Percentiles rank a stretch among this genome's conserved stretches.
Evolutionary conservation across 306 rosid genomes (phyloP).

Genomic region (Cucumis cinereus): DNA sequence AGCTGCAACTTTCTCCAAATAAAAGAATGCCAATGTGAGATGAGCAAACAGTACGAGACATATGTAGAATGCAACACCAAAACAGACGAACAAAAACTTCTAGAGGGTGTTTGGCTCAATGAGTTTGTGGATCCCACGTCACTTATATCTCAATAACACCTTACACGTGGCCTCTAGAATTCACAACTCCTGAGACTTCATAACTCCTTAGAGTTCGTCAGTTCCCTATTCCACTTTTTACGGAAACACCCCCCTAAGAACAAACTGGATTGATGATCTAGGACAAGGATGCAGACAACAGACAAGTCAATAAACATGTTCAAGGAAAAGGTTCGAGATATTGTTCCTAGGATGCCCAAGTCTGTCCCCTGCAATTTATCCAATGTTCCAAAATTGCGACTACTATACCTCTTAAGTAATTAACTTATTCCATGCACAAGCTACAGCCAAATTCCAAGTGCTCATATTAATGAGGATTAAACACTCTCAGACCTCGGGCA

Average conservation of each 20-base stretch:
- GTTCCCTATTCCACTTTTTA: too few species aligned
- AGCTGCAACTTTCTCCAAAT: background rate
- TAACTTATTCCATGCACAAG: background rate
- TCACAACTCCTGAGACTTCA: too few species aligned
- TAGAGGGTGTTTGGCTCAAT: too few species aligned
- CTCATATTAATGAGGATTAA: background rate
- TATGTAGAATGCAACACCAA: background rate
- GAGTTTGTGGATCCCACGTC: too few species aligned
- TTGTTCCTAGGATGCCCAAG: background rate
- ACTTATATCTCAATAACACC: too few species aligned
- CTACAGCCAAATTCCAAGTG: background rate
- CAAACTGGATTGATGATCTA: background rate
- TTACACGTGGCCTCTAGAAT: too few species aligned
- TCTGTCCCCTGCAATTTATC: background rate
- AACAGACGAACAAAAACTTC: background rate
- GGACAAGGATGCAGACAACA: background rate
- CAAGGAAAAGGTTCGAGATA: background rate
- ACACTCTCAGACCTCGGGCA: slow-evolving; percentile 2
- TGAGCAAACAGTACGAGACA: background rate
- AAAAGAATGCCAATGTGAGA: background rate
- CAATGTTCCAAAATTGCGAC: background rate
- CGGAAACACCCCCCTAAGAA: too few species aligned
- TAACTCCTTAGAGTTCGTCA: too few species aligned
- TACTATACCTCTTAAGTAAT: background rate
- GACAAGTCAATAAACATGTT: background rate